Conservation (phyloP, 1,284 basidiomycete genomes). For the Cutaneotrichosporon sp. region DNA sequence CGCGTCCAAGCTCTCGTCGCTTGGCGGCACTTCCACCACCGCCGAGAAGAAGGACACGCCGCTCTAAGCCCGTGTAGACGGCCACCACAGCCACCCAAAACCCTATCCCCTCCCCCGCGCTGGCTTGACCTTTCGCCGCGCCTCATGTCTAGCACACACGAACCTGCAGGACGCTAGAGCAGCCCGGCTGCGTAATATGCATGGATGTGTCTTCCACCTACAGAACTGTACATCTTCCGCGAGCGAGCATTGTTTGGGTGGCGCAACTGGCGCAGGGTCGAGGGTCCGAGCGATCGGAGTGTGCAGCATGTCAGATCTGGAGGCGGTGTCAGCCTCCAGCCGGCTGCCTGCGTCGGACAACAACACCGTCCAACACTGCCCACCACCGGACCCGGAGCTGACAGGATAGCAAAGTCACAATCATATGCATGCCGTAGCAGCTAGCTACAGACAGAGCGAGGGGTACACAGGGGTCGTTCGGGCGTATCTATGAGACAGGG, state of each 20-base stretch:
- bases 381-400: no score
- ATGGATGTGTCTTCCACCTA: no score
- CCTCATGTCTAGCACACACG: neutral
- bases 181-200: neutral
- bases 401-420: no score
- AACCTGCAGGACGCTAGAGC: neutral
- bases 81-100: neutral
- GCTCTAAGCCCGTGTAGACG: neutral
- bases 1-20: conserved; percentile 43
- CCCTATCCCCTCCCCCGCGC: neutral
- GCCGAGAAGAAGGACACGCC: conserved; percentile 14
- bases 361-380: neutral
- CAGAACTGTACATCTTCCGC: no score
- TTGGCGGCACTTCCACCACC: conserved; percentile 29
- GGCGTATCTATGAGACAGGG: neutral
- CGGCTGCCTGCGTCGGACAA: neutral
- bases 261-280: neutral
- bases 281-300: neutral
- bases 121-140: neutral
- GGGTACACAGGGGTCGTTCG: neutral
- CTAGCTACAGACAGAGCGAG: neutral
- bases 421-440: neutral
- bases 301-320: neutral
- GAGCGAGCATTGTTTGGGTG: no score
- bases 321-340: no score